Conservation (phyloP, 495 filamentous ascomycete genomes). For the Hypomontagnella submonticulosa region DNA sequence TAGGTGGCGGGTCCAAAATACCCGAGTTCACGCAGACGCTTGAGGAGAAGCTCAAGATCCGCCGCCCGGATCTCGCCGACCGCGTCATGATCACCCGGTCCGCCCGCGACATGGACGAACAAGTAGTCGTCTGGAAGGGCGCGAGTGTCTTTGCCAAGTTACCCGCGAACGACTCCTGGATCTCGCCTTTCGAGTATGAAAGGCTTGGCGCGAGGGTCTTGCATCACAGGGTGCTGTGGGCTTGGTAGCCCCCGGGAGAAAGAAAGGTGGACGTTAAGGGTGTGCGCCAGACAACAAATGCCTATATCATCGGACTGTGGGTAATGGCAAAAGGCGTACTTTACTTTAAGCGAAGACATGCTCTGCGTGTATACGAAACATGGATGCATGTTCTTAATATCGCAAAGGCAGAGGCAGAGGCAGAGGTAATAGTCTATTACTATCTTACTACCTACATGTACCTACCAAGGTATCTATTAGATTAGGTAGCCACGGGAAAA, state of each 20-base stretch:
- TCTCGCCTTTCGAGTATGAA: constrained; percentile 87
- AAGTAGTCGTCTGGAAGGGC: constrained; percentile 97
- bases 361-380: no score
- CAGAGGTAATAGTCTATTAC: background rate
- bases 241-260: constrained; percentile 47
- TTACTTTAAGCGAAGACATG: no score
- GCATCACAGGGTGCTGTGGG: constrained; percentile 90
- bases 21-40: constrained; percentile 78
- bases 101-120: constrained; percentile 91
- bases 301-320: background rate
- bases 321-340: no score
- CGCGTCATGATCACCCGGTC: constrained; percentile 89
- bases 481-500: background rate
- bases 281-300: background rate
- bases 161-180: constrained; percentile 92
- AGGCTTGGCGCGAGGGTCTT: constrained; percentile 81
- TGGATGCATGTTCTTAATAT: no score
- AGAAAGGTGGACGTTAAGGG: background rate
- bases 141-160: constrained; percentile 97
- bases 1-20: constrained; percentile 88
- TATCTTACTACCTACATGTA: background rate
- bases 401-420: background rate
- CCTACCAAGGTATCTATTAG: background rate
- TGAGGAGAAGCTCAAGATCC: constrained; percentile 78
- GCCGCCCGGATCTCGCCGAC: constrained; percentile 76